Evolutionary conservation across 768 basidiomycete species (phyloP), one percentile per base, ranked within the genome.

Genomic region (Amanita thiersii): DNA sequence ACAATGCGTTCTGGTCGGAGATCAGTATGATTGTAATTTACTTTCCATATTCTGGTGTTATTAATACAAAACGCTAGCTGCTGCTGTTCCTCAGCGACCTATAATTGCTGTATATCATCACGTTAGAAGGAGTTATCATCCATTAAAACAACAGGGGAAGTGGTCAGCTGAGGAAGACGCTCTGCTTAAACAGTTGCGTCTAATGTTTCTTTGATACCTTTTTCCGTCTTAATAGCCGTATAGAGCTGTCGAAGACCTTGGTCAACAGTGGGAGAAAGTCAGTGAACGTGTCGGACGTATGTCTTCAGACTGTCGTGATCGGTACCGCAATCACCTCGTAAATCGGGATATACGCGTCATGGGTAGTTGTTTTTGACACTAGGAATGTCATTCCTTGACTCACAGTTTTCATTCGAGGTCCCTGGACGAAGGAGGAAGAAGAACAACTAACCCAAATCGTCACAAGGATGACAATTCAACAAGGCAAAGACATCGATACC

Each of bases 71-170:
- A 20, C 17, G 23, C 11, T 46, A 90, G 87, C 88, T 37, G 54
- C 69, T 39, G 75, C 83, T 17, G 66, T 89, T 37, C 78, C 84
- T 29, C 68, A 79, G 51, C 81, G 88, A 11, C 86, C 87, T 3
- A 79, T 91, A 46, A 78, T 81, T 19, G 82, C 88, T 23, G 82
- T 91, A 4, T 90, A 90, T 56, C 86, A 91, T 51, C 78, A 87
- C 55, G 73, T 89, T 40, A 73, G 83, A 31, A 67, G 88, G 45
- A 62, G 62, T 2, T 73, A 74, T 46, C 82, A 91, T 57, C 87
- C 86, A 3, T 54, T 81, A 43, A 76, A 75, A 44, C 69, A 69
- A 41, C 77, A 79, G 56, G 88, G 88, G 0, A 68, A 70, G 46
- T 91, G 88, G 88, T 65, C 63, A 30, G 52, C 66, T 9, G 64